Base-by-base conservation (phyloP, 2,329 filamentous ascomycete species). In the Phoma sp. region DNA sequence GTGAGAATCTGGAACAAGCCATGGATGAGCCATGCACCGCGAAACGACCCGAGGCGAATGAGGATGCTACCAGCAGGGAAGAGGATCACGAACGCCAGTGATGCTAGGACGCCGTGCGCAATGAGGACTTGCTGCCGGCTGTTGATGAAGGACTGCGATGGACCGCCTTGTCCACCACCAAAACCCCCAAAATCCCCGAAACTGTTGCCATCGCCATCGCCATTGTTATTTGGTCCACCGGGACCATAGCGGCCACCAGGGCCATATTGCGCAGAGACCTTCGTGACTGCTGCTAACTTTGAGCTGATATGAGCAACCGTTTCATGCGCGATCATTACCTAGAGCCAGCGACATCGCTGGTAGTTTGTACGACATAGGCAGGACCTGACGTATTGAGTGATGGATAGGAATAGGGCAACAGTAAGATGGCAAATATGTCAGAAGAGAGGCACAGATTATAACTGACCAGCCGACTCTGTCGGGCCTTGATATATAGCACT, bases 1-100 rank as follows among this genome's bases (percentile, higher is more conserved):
- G 78, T 77, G 49, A 83, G 67, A 14, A 80, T 53, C 58, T 86
- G 83, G 23, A 82, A 65, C 1, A 70, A 57, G 30, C 73, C 77
- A 57, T 80, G 78, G 42, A 79, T 58, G 62, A 77, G 72, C 62
- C 77, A 66, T 22, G 77, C 58, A 11, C 77, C 75, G 13, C 65
- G 71, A 57, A 78, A 78, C 35, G 70, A 75, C 8, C 71, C 68
- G 1, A 78, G 48, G 5, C 78, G 71, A 51, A 80, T 72, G 4
- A 76, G 53, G 45, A 79, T 78, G n/a, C 71, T 74, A 30, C 78
- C 78, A 4, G 73, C 42, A 1, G 78, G 78, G 59, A 80, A 79
- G 56, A 80, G 64, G 42, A 77, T 57, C 23, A 78, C 75, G 59
- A 78, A 79, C 10, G 76, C 77, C 8, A 79, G 61, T 24, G 70